phyloP scores from a whole-genome alignment of 192 early-diverging fungal genomes.

The Linnemannia exigua region DNA sequence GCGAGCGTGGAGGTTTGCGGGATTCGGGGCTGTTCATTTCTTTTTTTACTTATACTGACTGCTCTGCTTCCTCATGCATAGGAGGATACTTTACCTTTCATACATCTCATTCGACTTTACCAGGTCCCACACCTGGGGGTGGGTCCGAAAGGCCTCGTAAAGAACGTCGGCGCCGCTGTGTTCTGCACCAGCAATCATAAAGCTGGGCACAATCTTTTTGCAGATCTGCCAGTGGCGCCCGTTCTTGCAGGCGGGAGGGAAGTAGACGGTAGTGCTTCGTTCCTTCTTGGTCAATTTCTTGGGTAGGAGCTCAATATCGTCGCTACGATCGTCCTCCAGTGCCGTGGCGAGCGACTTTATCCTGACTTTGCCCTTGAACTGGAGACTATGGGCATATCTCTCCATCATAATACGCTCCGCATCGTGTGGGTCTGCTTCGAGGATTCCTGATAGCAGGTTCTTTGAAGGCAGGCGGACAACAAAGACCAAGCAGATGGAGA shows the following conservation, averaged over 20 bases:
- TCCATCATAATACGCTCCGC: constrained; percentile 58
- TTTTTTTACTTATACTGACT: neutral
- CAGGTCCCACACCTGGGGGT: constrained; percentile 62
- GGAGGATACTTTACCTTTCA: constrained; percentile 31
- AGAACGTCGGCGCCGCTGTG: constrained; percentile 57
- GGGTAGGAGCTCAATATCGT: constrained; percentile 38
- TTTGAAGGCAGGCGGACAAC: constrained; percentile 47
- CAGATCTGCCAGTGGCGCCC: constrained; percentile 58
- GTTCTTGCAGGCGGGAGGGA: constrained; percentile 60
- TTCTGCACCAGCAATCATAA: constrained; percentile 69
- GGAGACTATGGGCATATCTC: constrained; percentile 55
- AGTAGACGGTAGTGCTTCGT: constrained; percentile 58
- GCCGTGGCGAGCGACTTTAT: constrained; percentile 52
- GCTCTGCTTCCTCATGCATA: neutral
- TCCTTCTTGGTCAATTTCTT: constrained; percentile 48
- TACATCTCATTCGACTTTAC: constrained; percentile 56
- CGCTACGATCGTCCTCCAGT: constrained; percentile 37
- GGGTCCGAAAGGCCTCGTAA: constrained; percentile 60
- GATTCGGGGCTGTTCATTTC: constrained; percentile 1
- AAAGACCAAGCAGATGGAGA: constrained; percentile 46
- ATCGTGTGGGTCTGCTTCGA: constrained; percentile 55
- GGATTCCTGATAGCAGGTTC: constrained; percentile 38
- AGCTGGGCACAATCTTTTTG: constrained; percentile 66
- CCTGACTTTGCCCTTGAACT: constrained; percentile 57
- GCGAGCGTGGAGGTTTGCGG: neutral